Percentiles rank a stretch among this genome's conserved stretches.
These are phyloP conservation scores for Russula vinacea DNA, from an alignment of 768 basidiomycete species.

Conservation along the genomic window DNA sequence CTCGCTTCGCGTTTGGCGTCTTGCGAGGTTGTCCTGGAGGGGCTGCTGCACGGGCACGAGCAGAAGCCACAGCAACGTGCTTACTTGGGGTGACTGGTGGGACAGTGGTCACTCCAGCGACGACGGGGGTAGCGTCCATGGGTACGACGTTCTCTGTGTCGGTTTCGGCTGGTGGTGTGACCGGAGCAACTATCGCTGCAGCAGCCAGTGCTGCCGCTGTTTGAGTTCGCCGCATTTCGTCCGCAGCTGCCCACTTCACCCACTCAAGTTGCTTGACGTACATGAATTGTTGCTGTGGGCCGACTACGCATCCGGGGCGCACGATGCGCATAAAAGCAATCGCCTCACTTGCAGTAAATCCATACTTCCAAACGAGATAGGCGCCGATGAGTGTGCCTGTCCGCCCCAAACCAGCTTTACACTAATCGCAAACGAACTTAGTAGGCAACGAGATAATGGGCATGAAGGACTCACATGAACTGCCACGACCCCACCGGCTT, in stretches of 20 bases:
- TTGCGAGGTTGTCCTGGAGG: conserved; percentile 86
- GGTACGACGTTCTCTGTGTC: conserved; percentile 50
- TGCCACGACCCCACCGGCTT: conserved; percentile 76
- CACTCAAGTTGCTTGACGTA: conserved; percentile 93
- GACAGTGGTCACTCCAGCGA: conserved; percentile 36
- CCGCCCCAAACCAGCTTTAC: conserved; percentile 94
- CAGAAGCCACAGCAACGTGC: conserved; percentile 65
- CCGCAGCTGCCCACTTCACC: conserved; percentile 88
- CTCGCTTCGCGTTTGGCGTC: conserved; percentile 75
- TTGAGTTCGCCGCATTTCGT: conserved; percentile 63
- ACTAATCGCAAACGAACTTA: conserved; percentile 46
- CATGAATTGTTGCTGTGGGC: conserved; percentile 92
- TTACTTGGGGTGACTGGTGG: conserved; percentile 82
- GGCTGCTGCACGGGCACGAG: conserved; percentile 65
- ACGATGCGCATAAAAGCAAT: conserved; percentile 99
- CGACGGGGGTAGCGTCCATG: conserved; percentile 29
- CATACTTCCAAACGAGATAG: conserved; percentile 98
- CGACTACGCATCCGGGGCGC: conserved; percentile 89
- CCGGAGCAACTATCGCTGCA: conserved; percentile 60
- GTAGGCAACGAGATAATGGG: conserved; percentile 17
- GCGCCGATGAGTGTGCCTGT: conserved; percentile 97
- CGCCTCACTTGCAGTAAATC: conserved; percentile 92
- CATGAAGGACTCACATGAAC: conserved; percentile 65
- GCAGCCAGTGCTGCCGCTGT: conserved; percentile 39
- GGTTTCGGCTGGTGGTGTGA: conserved; percentile 74